Evolutionary conservation across 2,329 filamentous ascomycete species (phyloP).

Genomic region (Fusarium brachygibbosum): DNA sequence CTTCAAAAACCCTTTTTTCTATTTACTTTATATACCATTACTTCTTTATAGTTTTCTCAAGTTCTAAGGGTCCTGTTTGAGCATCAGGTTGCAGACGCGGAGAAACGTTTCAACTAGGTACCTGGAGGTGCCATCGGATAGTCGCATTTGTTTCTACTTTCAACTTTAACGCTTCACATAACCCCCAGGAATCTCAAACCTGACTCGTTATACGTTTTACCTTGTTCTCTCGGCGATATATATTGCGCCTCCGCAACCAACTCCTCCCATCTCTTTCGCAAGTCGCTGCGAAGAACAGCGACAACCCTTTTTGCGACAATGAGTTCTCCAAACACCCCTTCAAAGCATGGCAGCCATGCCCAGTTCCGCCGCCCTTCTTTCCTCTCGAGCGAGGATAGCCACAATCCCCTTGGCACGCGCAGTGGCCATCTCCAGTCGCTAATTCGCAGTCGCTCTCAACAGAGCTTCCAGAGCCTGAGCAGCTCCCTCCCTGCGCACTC

Average conservation of each 20-base stretch:
- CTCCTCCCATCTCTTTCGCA: slow-evolving; percentile 3
- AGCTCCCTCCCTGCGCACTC: slow-evolving; percentile 44
- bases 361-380: slow-evolving; percentile 52
- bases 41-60: background rate
- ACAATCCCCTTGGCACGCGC: slow-evolving; percentile 54
- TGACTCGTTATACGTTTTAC: slow-evolving; percentile 25
- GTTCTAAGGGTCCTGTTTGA: slow-evolving; percentile 17
- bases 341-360: slow-evolving; percentile 37
- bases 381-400: slow-evolving; percentile 52
- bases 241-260: slow-evolving; percentile 1
- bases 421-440: slow-evolving; percentile 56
- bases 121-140: slow-evolving; percentile 7
- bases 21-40: background rate
- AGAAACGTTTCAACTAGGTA: slow-evolving; percentile 32
- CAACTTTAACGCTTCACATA: slow-evolving; percentile 32
- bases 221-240: slow-evolving; percentile 17
- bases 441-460: slow-evolving; percentile 56
- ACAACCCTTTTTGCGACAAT: slow-evolving; percentile 43
- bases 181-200: slow-evolving; percentile 21
- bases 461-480: slow-evolving; percentile 51
- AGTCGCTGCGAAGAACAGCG: slow-evolving; percentile 21
- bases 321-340: slow-evolving; percentile 51
- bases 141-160: slow-evolving; percentile 28
- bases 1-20: background rate
- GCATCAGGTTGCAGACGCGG: slow-evolving; percentile 19